A percentile compares a stretch with the other conserved stretches of the same genome.
Conservation (phyloP, 2,329 filamentous ascomycete genomes). For the Penicillium italicum region DNA sequence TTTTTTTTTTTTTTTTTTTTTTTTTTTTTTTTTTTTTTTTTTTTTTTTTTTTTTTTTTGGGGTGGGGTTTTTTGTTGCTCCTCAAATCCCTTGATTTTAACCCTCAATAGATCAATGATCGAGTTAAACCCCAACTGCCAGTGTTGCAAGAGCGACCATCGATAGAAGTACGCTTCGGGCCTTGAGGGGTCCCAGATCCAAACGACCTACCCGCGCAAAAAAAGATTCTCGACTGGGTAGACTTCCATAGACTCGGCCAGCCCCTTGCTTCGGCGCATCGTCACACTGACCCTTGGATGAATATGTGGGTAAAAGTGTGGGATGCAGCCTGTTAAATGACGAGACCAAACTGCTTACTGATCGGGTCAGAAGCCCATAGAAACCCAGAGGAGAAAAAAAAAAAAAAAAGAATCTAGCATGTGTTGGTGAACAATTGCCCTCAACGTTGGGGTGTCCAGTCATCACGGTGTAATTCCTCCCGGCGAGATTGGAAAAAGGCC, state of each 20-base stretch:
- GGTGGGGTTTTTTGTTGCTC: background rate
- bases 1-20: background rate
- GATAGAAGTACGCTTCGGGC: background rate
- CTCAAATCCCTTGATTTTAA: constrained; percentile 1
- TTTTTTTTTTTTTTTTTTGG: background rate
- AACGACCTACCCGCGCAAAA: background rate
- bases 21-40: too few species aligned
- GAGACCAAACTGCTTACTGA: background rate
- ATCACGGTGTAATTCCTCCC: constrained; percentile 2
- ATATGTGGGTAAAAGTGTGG: background rate
- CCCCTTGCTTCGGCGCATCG: constrained; percentile 20
- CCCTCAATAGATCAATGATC: background rate
- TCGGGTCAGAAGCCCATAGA: background rate
- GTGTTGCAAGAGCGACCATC: background rate
- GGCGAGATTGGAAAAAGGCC: constrained; percentile 17
- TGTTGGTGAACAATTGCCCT: background rate
- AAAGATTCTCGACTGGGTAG: background rate
- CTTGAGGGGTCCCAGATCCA: background rate
- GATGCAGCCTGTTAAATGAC: background rate
- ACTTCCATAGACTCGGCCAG: constrained; percentile 14
- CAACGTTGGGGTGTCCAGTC: background rate
- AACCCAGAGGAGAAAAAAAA: background rate
- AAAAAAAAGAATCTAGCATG: background rate
- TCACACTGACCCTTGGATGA: constrained; percentile 21
- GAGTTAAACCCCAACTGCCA: background rate